phyloP scores from a whole-genome alignment of 345 rosid species.

The Acer yangbiense region DNA sequence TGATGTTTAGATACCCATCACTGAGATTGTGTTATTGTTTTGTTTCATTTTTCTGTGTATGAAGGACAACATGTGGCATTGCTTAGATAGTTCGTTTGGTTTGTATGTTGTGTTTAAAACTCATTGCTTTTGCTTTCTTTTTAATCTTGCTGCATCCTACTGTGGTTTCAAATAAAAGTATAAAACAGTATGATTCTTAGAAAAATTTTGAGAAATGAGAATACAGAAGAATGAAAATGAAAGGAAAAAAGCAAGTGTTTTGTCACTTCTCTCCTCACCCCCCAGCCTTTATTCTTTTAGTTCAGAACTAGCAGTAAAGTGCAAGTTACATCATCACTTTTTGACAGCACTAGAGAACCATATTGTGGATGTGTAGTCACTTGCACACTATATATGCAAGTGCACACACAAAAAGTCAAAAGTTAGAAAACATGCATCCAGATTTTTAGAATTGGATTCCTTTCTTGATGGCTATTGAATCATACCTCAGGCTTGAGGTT shows the following conservation, averaged over 20 bases:
- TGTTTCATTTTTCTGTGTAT: neutral
- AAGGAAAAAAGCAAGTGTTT: neutral
- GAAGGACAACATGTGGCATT: neutral
- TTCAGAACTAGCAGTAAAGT: neutral
- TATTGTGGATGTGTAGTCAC: neutral
- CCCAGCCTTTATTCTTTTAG: neutral
- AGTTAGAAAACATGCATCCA: neutral
- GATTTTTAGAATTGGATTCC: constrained; percentile 15
- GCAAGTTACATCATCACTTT: neutral
- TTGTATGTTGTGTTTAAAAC: neutral
- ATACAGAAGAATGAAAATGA: neutral
- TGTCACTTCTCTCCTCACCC: neutral
- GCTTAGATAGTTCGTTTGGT: neutral
- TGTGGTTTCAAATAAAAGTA: neutral
- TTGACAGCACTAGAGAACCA: neutral
- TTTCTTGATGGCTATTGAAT: constrained; percentile 4
- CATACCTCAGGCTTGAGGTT: neutral
- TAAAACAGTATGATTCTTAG: neutral
- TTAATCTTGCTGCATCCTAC: neutral
- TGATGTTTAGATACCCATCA: neutral
- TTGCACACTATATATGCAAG: constrained; percentile 1
- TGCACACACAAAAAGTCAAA: neutral
- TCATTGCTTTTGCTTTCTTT: neutral
- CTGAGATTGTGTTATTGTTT: neutral
- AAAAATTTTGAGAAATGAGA: neutral